Evolutionary conservation across 1,284 basidiomycete species (phyloP).

Genomic region (Flammula alnicola): DNA sequence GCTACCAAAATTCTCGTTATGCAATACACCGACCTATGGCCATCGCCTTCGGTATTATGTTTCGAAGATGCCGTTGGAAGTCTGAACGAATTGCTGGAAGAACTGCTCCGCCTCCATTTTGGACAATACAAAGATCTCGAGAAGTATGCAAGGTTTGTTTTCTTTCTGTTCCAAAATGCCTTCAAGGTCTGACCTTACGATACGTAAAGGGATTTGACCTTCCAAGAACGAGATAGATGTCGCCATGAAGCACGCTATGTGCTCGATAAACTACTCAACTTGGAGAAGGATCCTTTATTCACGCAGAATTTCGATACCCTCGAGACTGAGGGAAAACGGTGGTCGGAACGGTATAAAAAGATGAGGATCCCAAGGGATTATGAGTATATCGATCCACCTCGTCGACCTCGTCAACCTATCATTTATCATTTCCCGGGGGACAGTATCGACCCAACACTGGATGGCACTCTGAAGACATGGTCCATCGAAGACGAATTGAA

Average conservation of each 20-base stretch:
- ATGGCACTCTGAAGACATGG: conserved; percentile 6
- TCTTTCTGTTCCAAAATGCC: not conserved
- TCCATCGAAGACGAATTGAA: conserved; percentile 41
- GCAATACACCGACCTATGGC: conserved; percentile 46
- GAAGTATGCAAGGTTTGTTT: conserved; percentile 25
- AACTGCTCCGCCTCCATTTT: conserved; percentile 25
- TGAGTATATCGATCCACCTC: not conserved
- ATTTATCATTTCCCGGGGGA: conserved; percentile 3
- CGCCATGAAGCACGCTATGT: conserved; percentile 5
- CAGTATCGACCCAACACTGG: not conserved
- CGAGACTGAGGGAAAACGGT: not conserved
- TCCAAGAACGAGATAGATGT: conserved; percentile 3
- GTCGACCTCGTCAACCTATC: not conserved
- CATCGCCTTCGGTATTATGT: conserved; percentile 42
- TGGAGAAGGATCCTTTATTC: conserved; percentile 14
- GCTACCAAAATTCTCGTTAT: conserved; percentile 49
- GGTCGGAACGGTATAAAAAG: not conserved
- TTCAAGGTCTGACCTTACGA: not conserved
- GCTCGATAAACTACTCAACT: conserved; percentile 9
- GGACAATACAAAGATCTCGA: conserved; percentile 23
- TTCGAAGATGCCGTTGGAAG: conserved; percentile 36
- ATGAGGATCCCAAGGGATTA: not conserved
- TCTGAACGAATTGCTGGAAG: conserved; percentile 17
- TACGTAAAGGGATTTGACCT: not conserved
- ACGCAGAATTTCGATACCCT: conserved; percentile 14